Evolutionary conservation across 2,329 filamentous ascomycete species (phyloP), one percentile per base, ranked within the genome.

Genomic region (Truncatella angustata): DNA sequence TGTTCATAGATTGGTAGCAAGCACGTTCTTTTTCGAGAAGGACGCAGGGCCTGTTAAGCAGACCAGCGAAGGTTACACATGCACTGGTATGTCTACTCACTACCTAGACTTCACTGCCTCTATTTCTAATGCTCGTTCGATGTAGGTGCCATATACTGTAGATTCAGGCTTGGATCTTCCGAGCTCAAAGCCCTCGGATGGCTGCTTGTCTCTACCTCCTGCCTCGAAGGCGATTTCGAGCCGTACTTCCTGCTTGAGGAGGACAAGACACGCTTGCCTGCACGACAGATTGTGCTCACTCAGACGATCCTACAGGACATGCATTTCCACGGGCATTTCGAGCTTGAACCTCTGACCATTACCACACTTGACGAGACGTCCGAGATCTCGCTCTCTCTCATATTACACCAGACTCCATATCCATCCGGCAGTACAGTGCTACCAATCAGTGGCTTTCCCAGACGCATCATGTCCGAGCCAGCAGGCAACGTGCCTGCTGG

Each of bases 11-110:
- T 58, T 67, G 10, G 59, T 67, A 3, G 65, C 64, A 7, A 67
- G 65, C 59, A 60, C 62, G 0, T 67, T 67, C 30, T 67, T 67
- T 59, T 67, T 67, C 26, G 64, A 67, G 51, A 66, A 62, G 52
- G 64, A 67, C 9, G 49, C 55, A 5, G 49, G 55, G 1, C 62
- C 63, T 20, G 58, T 66, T 23, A 63, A 63, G 53, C 63, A 64
- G 47, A 59, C 49, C 7, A 26, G 53, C 14, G 62, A 59, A 3
- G 64, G 63, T 2, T 66, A 60, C 45, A 65, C 54, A 23, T 67
- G 64, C 47, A 65, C 63, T 51, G 65, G 65, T 66, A 62, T 24
- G 40, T 12, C 56, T 45, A n/a, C n/a, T n/a, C n/a, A n/a, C n/a
- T n/a, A n/a, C n/a, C n/a, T n/a, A n/a, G n/a, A n/a, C n/a, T n/a